Conservation (phyloP, 106 monocot species). For the Dendrobium chrysotoxum region DNA sequence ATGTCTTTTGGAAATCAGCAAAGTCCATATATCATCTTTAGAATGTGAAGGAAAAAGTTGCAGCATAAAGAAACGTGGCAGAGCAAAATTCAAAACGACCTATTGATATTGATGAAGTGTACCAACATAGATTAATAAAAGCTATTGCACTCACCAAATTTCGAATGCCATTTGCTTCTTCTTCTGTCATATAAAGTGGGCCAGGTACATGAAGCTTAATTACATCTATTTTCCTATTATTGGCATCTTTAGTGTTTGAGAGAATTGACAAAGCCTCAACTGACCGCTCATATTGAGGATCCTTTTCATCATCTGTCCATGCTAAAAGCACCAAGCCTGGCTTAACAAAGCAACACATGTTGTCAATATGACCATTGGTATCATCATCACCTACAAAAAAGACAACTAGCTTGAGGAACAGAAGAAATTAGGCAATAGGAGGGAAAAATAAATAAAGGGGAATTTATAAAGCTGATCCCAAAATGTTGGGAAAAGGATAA, state of each 20-base stretch:
- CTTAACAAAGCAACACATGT: conserved; percentile 90
- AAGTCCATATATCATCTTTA: not conserved
- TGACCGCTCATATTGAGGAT: conserved; percentile 85
- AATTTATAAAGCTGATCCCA: not conserved
- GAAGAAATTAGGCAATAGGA: not conserved
- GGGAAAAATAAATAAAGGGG: not conserved
- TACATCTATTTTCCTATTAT: conserved; percentile 64
- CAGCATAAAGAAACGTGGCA: not conserved
- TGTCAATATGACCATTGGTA: conserved; percentile 96
- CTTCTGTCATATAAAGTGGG: conserved; percentile 86
- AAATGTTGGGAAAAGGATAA: not conserved
- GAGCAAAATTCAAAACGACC: not conserved
- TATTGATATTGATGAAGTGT: not conserved
- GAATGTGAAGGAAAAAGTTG: not conserved
- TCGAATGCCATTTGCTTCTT: conserved; percentile 70
- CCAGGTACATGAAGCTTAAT: conserved; percentile 87
- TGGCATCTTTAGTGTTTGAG: conserved; percentile 58
- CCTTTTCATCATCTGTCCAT: conserved; percentile 86
- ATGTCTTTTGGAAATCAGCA: too few species aligned
- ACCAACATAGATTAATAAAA: not conserved
- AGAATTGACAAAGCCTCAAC: conserved; percentile 61
- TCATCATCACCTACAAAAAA: conserved; percentile 76
- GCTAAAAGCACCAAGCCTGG: conserved; percentile 75
- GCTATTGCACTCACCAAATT: conserved; percentile 23
- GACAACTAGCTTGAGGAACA: not conserved